Percentiles rank a stretch among this genome's conserved stretches.
Conservation (phyloP, 176 grass and related monocot species). For the Cocos nucifera region DNA sequence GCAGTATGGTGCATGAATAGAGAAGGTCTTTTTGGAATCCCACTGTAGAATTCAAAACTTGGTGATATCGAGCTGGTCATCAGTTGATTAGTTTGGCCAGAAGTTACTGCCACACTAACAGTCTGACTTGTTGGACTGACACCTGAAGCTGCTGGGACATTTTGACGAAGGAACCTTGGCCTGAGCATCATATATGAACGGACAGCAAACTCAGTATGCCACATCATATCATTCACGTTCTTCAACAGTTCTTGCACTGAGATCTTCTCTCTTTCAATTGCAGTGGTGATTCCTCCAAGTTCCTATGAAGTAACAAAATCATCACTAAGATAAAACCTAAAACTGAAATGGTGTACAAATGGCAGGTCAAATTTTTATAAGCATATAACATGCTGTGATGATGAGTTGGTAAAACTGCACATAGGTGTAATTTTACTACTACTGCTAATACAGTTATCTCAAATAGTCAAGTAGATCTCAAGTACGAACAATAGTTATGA, state of each 20-base stretch:
- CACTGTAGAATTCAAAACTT: conserved; percentile 38
- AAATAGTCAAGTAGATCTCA: no score
- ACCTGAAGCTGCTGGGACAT: conserved; percentile 28
- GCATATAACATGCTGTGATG: no score
- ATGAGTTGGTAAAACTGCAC: no score
- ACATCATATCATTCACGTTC: conserved; percentile 40
- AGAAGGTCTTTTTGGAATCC: conserved; percentile 52
- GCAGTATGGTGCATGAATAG: conserved; percentile 46
- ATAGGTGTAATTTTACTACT: no score
- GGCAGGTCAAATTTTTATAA: no score
- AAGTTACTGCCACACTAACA: not conserved
- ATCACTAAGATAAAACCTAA: no score
- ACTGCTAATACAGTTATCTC: no score
- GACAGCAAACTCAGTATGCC: conserved; percentile 44
- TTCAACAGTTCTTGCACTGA: conserved; percentile 45
- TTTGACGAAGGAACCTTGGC: conserved; percentile 30
- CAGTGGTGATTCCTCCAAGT: conserved; percentile 32
- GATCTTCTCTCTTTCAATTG: conserved; percentile 55
- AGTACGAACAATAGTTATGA: no score
- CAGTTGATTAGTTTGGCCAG: conserved; percentile 32
- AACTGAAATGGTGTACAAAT: no score
- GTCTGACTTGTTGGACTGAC: conserved; percentile 11
- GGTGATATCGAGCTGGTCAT: conserved; percentile 14
- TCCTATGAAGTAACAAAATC: conserved; percentile 33
- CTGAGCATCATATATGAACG: conserved; percentile 51